A percentile compares a stretch with the other conserved stretches of the same genome.
phyloP scores from a whole-genome alignment of 805 yeast genomes.

The Candida suzukii region DNA sequence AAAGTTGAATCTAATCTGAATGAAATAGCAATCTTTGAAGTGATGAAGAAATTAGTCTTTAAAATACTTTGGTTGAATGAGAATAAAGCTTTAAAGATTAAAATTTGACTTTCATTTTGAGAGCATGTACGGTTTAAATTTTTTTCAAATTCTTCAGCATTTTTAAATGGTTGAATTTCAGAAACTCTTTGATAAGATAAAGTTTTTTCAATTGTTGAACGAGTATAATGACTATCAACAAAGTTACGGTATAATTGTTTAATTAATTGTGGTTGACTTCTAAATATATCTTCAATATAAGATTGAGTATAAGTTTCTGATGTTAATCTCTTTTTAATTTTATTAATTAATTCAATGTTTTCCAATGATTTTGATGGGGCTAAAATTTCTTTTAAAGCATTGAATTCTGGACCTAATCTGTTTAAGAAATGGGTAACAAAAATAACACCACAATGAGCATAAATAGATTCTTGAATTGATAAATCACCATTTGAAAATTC shows the following conservation, averaged over 20 bases:
- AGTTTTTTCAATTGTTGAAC: constrained; percentile 65
- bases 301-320: constrained; percentile 89
- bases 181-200: constrained; percentile 80
- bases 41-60: constrained; percentile 89
- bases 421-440: constrained; percentile 93
- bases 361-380: constrained; percentile 54
- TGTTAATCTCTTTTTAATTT: constrained; percentile 82
- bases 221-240: constrained; percentile 83
- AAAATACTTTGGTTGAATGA: constrained; percentile 80
- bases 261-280: constrained; percentile 61
- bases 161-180: constrained; percentile 66
- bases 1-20: constrained; percentile 85
- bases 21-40: constrained; percentile 91
- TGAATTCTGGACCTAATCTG: constrained; percentile 87
- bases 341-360: constrained; percentile 68
- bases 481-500: constrained; percentile 68
- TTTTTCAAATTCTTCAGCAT: constrained; percentile 67
- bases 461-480: constrained; percentile 89
- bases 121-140: constrained; percentile 63
- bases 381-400: constrained; percentile 56
- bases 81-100: constrained; percentile 76
- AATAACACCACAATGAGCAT: constrained; percentile 89
- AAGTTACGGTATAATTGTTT: constrained; percentile 83
- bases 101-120: constrained; percentile 71
- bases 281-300: constrained; percentile 71